A percentile compares a stretch with the other conserved stretches of the same genome.
Evolutionary conservation across 345 rosid species (phyloP).

Genomic region (Linum usitatissimum): DNA sequence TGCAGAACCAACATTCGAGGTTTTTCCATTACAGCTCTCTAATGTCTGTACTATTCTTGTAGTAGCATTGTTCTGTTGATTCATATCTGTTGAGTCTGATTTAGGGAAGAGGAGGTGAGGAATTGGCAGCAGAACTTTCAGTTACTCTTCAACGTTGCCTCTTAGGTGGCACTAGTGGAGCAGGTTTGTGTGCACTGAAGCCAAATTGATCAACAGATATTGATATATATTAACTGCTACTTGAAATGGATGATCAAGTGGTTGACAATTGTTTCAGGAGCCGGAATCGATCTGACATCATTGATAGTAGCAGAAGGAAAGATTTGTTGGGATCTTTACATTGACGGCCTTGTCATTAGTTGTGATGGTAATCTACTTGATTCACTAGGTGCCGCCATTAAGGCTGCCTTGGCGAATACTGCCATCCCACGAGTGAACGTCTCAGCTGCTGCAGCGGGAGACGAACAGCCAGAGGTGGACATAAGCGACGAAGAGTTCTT

Average conservation of each 20-base stretch:
- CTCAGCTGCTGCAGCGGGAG: slow-evolving; percentile 38
- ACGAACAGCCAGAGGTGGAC: slow-evolving; percentile 84
- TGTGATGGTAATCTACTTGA: slow-evolving; percentile 80
- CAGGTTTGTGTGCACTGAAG: slow-evolving; percentile 37
- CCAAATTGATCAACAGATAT: neutral
- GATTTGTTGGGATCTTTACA: slow-evolving; percentile 87
- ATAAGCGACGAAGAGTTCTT: slow-evolving; percentile 90
- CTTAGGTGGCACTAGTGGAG: slow-evolving; percentile 81
- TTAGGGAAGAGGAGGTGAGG: slow-evolving; percentile 96
- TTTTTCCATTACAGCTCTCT: slow-evolving; percentile 16
- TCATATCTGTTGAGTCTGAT: slow-evolving; percentile 1
- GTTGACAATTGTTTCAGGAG: slow-evolving; percentile 37
- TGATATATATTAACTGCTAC: neutral
- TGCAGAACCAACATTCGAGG: slow-evolving; percentile 80
- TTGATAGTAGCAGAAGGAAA: slow-evolving; percentile 66
- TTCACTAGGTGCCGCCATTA: slow-evolving; percentile 73
- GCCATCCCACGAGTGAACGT: slow-evolving; percentile 72
- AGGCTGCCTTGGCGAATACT: slow-evolving; percentile 94
- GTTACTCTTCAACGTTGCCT: slow-evolving; percentile 62
- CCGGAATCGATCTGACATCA: slow-evolving; percentile 70
- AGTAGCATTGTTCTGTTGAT: neutral
- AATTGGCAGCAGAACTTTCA: slow-evolving; percentile 69
- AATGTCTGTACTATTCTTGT: neutral
- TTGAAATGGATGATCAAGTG: slow-evolving; percentile 8
- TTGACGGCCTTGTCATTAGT: slow-evolving; percentile 77